Conservation (phyloP, 805 yeast genomes). For the Candida germanica region DNA sequence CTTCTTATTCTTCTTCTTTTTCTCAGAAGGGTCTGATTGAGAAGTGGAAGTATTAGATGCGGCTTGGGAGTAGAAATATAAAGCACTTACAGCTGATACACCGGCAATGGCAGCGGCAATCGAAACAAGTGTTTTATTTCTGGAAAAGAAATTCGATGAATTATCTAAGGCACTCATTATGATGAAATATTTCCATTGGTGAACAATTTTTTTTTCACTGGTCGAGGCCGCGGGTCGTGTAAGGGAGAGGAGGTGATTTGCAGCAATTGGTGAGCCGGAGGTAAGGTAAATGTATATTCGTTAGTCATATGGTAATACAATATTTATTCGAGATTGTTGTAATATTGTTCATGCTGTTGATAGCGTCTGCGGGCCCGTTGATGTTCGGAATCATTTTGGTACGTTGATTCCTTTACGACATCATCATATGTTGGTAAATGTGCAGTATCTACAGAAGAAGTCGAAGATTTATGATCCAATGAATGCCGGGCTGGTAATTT, state of each 20-base stretch:
- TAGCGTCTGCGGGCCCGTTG: constrained; percentile 31
- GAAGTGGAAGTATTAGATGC: constrained; percentile 2
- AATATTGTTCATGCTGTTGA: constrained; percentile 29
- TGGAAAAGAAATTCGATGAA: constrained; percentile 35
- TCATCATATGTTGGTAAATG: constrained; percentile 38
- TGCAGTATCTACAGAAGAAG: constrained; percentile 8
- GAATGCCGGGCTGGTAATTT: constrained; percentile 1
- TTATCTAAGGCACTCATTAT: constrained; percentile 18
- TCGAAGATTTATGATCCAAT: background rate
- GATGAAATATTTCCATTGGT: background rate
- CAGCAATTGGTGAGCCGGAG: too few species aligned
- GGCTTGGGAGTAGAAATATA: constrained; percentile 37
- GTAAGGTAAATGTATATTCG: too few species aligned
- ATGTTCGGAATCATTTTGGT: constrained; percentile 32
- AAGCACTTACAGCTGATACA: constrained; percentile 60
- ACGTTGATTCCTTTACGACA: constrained; percentile 27
- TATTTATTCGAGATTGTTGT: constrained; percentile 17
- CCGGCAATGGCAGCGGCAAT: constrained; percentile 59
- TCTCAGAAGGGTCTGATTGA: constrained; percentile 23
- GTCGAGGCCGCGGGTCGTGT: constrained; percentile 2
- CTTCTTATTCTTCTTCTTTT: constrained; percentile 46
- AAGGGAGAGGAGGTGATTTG: too few species aligned
- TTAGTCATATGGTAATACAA: too few species aligned
- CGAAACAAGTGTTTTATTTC: constrained; percentile 61
- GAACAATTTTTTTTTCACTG: constrained; percentile 8